phyloP scores from a whole-genome alignment of 805 yeast genomes.

The Torulaspora microellipsoides region DNA sequence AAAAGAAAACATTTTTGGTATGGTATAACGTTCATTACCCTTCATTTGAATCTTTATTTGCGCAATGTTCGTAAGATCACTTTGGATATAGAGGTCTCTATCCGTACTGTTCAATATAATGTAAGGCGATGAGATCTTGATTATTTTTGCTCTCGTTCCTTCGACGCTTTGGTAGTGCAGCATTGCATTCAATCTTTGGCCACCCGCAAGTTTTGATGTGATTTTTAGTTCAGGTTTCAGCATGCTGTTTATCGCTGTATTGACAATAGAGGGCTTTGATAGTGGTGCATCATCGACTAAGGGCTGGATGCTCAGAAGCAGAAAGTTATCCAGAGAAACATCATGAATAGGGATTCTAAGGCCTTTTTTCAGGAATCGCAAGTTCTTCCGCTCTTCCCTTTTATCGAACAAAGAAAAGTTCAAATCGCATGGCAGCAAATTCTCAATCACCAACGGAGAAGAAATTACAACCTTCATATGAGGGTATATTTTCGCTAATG shows the following conservation, averaged over 20 bases:
- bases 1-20: slow-evolving; percentile 84
- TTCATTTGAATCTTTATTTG: slow-evolving; percentile 39
- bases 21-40: slow-evolving; percentile 33
- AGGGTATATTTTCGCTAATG: slow-evolving; percentile 72
- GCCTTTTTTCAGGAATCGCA: slow-evolving; percentile 58
- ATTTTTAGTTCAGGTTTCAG: slow-evolving; percentile 54
- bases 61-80: slow-evolving; percentile 51
- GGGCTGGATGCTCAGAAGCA: slow-evolving; percentile 67
- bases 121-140: slow-evolving; percentile 80
- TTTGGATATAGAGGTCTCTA: slow-evolving; percentile 52
- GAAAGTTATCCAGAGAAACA: slow-evolving; percentile 64
- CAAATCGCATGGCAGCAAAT: slow-evolving; percentile 78
- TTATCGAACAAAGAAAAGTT: slow-evolving; percentile 74
- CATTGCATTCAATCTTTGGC: slow-evolving; percentile 59
- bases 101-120: slow-evolving; percentile 79
- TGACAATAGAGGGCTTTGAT: slow-evolving; percentile 39
- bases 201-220: slow-evolving; percentile 52
- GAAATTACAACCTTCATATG: slow-evolving; percentile 72
- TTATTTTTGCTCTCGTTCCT: slow-evolving; percentile 50
- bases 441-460: slow-evolving; percentile 83
- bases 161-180: slow-evolving; percentile 57
- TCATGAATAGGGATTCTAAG: slow-evolving; percentile 71
- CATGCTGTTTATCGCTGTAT: slow-evolving; percentile 49
- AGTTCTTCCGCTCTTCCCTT: slow-evolving; percentile 62
- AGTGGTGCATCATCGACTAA: slow-evolving; percentile 36